Percentiles rank a stretch among this genome's conserved stretches.
Evolutionary conservation across 2,329 filamentous ascomycete genomes (phyloP).

Genomic region (Phialophora tarda): DNA sequence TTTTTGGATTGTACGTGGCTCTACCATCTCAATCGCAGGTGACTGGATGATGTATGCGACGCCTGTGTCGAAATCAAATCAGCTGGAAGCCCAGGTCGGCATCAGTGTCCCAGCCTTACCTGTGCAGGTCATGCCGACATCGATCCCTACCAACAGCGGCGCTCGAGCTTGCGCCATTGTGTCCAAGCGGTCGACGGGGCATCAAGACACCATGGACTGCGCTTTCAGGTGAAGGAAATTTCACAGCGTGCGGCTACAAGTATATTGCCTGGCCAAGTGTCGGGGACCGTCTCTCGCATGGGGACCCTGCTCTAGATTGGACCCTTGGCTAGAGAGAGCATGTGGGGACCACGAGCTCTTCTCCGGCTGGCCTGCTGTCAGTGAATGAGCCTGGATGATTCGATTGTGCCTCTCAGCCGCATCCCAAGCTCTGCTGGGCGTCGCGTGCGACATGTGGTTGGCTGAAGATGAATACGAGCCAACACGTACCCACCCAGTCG

Average conservation of each 20-base stretch:
- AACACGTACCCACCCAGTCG: neutral
- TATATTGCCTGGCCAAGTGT: neutral
- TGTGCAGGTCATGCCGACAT: constrained; percentile 44
- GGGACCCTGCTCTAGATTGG: neutral
- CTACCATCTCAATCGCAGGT: constrained; percentile 43
- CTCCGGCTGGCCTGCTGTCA: neutral
- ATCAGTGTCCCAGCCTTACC: constrained; percentile 7
- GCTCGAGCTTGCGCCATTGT: constrained; percentile 4
- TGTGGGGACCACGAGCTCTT: neutral
- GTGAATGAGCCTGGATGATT: neutral
- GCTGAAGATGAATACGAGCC: neutral
- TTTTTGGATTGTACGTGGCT: constrained; percentile 45
- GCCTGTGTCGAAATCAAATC: constrained; percentile 38
- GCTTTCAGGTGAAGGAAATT: neutral
- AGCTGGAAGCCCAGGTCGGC: neutral
- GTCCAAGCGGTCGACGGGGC: neutral
- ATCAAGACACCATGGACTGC: neutral
- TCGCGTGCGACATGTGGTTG: neutral
- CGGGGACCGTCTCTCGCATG: neutral
- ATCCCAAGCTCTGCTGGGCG: neutral
- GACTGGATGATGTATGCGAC: constrained; percentile 43
- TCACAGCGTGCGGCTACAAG: neutral
- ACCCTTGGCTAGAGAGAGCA: neutral
- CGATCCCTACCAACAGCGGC: constrained; percentile 35
- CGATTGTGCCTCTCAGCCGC: neutral